Conservation (phyloP, 306 rosid genomes). For the Malus sieversii region DNA sequence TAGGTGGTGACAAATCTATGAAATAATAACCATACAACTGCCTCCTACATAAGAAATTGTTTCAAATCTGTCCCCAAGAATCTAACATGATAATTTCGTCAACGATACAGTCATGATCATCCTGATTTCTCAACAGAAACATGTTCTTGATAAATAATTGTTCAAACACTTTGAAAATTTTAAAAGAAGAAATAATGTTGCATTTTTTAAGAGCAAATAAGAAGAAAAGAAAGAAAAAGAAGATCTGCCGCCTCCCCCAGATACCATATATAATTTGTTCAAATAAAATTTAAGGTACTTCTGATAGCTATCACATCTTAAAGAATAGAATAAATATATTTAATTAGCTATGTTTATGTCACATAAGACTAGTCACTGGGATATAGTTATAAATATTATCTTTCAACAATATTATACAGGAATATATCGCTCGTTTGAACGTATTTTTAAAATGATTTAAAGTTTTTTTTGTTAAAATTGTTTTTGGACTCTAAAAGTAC, state of each 20-base stretch:
- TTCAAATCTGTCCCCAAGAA: background rate
- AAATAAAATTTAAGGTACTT: background rate
- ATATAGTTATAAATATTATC: background rate
- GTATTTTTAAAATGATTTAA: too few species aligned
- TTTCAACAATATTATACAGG: background rate
- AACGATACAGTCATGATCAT: background rate
- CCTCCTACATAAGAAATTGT: background rate
- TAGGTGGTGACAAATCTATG: background rate
- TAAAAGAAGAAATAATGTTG: too few species aligned
- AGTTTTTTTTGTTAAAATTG: too few species aligned
- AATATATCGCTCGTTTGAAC: background rate
- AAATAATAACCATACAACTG: background rate
- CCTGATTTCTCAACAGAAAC: background rate
- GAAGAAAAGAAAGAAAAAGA: background rate
- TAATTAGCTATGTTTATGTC: background rate
- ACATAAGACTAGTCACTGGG: background rate
- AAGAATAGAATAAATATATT: slow-evolving; percentile 9
- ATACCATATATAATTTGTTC: background rate
- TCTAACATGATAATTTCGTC: background rate
- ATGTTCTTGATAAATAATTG: background rate
- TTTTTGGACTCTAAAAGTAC: too few species aligned
- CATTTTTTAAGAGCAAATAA: too few species aligned
- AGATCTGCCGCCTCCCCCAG: background rate
- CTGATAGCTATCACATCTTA: background rate
- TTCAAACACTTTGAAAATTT: too few species aligned